These are phyloP conservation scores for Boletus rufocinnamomeus DNA, from an alignment of 768 basidiomycete genomes.

Conservation along the genomic window DNA sequence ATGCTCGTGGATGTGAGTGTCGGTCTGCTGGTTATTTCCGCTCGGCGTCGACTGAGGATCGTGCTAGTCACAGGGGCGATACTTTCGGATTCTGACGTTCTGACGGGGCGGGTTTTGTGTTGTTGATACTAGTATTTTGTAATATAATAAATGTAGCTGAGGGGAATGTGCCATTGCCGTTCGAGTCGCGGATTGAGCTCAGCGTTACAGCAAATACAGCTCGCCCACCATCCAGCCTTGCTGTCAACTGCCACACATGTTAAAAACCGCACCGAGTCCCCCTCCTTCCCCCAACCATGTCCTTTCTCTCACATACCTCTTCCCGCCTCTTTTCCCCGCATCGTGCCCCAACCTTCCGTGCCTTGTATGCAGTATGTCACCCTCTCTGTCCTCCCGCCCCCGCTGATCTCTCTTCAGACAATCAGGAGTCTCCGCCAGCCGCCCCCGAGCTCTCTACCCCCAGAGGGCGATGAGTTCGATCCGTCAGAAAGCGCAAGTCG, in stretches of 20 bases:
- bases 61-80: constrained; percentile 24
- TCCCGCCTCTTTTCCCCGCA: constrained; percentile 33
- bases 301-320: constrained; percentile 13
- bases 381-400: not conserved
- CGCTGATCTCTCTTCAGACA: constrained; percentile 32
- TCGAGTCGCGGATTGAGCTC: constrained; percentile 31
- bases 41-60: not conserved
- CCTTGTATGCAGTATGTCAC: constrained; percentile 56
- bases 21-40: not conserved
- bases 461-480: constrained; percentile 29
- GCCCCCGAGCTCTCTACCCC: constrained; percentile 3
- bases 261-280: constrained; percentile 19
- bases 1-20: constrained; percentile 50
- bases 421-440: constrained; percentile 32
- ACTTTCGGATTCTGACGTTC: constrained; percentile 35
- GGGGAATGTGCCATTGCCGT: constrained; percentile 23
- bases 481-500: constrained; percentile 52
- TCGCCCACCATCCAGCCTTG: constrained; percentile 12
- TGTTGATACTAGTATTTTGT: no score
- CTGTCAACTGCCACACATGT: constrained; percentile 20
- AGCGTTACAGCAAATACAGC: constrained; percentile 30
- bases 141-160: constrained; percentile 5
- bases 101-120: constrained; percentile 1
- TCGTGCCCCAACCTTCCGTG: constrained; percentile 46
- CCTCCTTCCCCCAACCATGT: constrained; percentile 18